Percentiles rank a stretch among this genome's conserved stretches.
Evolutionary conservation across 345 rosid genomes (phyloP).

Genomic region (Citrus medica): DNA sequence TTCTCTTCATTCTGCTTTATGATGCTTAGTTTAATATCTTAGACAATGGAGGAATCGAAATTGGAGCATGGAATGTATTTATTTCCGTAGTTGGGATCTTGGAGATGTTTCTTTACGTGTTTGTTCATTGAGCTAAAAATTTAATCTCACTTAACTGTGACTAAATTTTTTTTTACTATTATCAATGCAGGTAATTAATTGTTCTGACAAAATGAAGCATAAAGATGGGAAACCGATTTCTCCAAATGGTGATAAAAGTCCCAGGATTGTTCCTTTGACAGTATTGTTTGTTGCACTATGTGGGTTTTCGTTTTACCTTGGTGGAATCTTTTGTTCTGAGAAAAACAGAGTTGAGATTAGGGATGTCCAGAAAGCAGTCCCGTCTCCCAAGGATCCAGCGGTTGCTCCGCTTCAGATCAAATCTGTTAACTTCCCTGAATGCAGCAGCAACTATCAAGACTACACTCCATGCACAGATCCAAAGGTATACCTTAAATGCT

Average conservation of each 20-base stretch:
- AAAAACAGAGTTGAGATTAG: slow-evolving; percentile 25
- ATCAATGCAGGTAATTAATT: slow-evolving; percentile 32
- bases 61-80: neutral
- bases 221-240: slow-evolving; percentile 72
- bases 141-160: neutral
- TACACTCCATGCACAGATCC: slow-evolving; percentile 99
- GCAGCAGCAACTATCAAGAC: slow-evolving; percentile 81
- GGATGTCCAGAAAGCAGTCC: slow-evolving; percentile 30
- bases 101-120: neutral
- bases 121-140: neutral
- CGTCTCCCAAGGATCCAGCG: slow-evolving; percentile 45
- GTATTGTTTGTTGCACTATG: slow-evolving; percentile 50
- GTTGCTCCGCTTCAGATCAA: slow-evolving; percentile 55
- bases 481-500: slow-evolving; percentile 40
- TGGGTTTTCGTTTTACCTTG: slow-evolving; percentile 88
- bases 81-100: neutral
- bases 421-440: slow-evolving; percentile 62
- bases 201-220: slow-evolving; percentile 54
- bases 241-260: slow-evolving; percentile 42
- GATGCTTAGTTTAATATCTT: neutral
- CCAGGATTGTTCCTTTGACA: slow-evolving; percentile 44
- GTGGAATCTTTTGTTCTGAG: slow-evolving; percentile 73
- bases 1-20: neutral
- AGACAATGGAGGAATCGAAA: neutral
- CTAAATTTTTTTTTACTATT: neutral